Conservation (phyloP, 345 rosid species). For the Rhodamnia argentea region DNA sequence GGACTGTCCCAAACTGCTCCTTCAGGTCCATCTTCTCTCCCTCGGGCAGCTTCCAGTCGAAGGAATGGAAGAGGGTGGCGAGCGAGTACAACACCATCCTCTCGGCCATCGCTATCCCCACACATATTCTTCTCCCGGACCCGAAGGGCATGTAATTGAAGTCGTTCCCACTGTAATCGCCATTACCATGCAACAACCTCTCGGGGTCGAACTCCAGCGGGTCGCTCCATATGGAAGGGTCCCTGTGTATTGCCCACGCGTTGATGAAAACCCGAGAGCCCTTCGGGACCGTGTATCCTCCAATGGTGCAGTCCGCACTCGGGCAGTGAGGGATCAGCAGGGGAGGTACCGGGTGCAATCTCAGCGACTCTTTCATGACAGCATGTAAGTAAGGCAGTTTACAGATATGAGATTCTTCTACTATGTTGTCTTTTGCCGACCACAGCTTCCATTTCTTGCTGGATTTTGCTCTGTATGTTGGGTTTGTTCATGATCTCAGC, state of each 20-base stretch:
- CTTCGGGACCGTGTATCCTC: conserved; percentile 37
- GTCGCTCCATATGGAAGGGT: conserved; percentile 38
- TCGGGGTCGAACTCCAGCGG: conserved; percentile 40
- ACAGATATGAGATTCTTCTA: conserved; percentile 39
- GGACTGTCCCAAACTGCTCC: conserved; percentile 64
- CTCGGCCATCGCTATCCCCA: conserved; percentile 58
- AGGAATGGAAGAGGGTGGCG: conserved; percentile 57
- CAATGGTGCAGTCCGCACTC: conserved; percentile 7
- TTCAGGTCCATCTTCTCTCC: conserved; percentile 22
- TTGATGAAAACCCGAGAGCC: conserved; percentile 36
- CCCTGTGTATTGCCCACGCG: conserved; percentile 47
- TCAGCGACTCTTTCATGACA: conserved; percentile 39
- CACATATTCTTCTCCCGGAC: conserved; percentile 65
- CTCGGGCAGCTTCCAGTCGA: conserved; percentile 45
- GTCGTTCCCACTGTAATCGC: too few relatives aligned
- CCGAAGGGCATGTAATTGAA: too few relatives aligned
- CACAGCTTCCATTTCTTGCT: too few relatives aligned
- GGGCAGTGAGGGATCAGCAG: conserved; percentile 51
- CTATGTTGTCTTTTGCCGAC: conserved; percentile 12
- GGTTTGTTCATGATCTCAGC: too few relatives aligned
- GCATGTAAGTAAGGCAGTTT: conserved; percentile 29
- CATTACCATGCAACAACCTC: conserved; percentile 30
- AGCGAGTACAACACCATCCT: conserved; percentile 50
- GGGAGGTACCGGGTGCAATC: conserved; percentile 45
- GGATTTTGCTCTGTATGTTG: too few relatives aligned